phyloP scores from a whole-genome alignment of 2,329 filamentous ascomycete species.

The Epichloe festucae region DNA sequence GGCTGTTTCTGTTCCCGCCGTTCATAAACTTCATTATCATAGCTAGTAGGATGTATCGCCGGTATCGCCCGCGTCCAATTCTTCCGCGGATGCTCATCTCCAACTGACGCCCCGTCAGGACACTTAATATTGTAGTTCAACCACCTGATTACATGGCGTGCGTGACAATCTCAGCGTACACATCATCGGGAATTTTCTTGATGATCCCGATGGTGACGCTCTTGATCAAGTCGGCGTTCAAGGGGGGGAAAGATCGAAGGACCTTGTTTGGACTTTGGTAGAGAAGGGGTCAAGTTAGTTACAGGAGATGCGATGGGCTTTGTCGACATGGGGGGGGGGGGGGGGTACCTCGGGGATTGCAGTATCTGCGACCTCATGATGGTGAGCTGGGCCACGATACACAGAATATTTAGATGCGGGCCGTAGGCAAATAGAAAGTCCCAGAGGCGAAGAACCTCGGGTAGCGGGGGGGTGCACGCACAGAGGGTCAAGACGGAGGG shows the following conservation, averaged over 20 bases:
- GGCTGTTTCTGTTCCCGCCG: not conserved
- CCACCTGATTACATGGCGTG: slow-evolving; percentile 53
- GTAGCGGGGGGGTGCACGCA: slow-evolving; percentile 87
- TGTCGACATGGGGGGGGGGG: not conserved
- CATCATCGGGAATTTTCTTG: slow-evolving; percentile 76
- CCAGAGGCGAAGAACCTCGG: slow-evolving; percentile 87
- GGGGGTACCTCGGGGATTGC: slow-evolving; percentile 60
- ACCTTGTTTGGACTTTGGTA: slow-evolving; percentile 74
- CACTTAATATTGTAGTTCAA: too few relatives aligned
- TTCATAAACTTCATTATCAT: not conserved
- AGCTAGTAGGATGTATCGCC: not conserved
- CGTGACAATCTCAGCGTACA: slow-evolving; percentile 79
- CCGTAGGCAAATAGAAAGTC: slow-evolving; percentile 96
- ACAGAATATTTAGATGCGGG: slow-evolving; percentile 85
- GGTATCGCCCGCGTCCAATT: not conserved
- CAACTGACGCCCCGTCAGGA: too few relatives aligned
- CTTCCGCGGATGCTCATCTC: too few relatives aligned
- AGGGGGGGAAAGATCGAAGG: slow-evolving; percentile 73
- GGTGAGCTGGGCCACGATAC: slow-evolving; percentile 89
- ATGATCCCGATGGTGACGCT: slow-evolving; percentile 75
- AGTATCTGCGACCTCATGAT: slow-evolving; percentile 77
- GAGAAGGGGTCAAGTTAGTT: slow-evolving; percentile 12
- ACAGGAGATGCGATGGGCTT: too few relatives aligned
- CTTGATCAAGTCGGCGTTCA: slow-evolving; percentile 76
- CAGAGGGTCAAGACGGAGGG: slow-evolving; percentile 89